A percentile compares a stretch with the other conserved stretches of the same genome.
phyloP scores from a whole-genome alignment of 768 basidiomycete species.

The Mycena leptocephala region DNA sequence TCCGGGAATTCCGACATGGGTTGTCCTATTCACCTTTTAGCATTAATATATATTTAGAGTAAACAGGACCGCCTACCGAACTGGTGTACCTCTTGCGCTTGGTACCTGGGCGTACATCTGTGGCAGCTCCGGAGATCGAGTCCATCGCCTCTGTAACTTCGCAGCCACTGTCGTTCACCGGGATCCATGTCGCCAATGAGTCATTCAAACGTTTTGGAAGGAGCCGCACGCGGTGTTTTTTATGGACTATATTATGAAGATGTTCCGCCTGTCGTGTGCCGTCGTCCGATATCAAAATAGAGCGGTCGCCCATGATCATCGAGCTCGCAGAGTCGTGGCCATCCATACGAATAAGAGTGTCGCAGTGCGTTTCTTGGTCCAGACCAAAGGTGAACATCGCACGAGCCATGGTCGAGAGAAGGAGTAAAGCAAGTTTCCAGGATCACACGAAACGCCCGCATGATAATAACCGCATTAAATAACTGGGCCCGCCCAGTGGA shows the following conservation, averaged over 20 bases:
- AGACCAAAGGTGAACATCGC: too few species aligned
- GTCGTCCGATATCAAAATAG: neutral
- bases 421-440: too few species aligned
- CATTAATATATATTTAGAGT: too few species aligned
- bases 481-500: too few species aligned
- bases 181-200: neutral
- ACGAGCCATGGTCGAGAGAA: too few species aligned
- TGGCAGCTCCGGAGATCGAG: neutral
- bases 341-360: neutral
- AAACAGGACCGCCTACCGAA: neutral
- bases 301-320: neutral
- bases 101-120: neutral
- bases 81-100: slow-evolving; percentile 11
- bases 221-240: neutral
- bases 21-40: neutral
- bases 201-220: neutral
- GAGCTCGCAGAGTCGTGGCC: neutral
- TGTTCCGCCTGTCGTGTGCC: neutral
- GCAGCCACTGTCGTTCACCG: neutral
- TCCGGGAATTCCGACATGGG: slow-evolving; percentile 1
- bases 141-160: neutral
- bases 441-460: too few species aligned
- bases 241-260: neutral
- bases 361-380: too few species aligned
- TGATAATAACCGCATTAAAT: too few species aligned